Evolutionary conservation across 2,329 filamentous ascomycete species (phyloP), one percentile per base, ranked within the genome.

Genomic region (Ophioceras dolichostomum): DNA sequence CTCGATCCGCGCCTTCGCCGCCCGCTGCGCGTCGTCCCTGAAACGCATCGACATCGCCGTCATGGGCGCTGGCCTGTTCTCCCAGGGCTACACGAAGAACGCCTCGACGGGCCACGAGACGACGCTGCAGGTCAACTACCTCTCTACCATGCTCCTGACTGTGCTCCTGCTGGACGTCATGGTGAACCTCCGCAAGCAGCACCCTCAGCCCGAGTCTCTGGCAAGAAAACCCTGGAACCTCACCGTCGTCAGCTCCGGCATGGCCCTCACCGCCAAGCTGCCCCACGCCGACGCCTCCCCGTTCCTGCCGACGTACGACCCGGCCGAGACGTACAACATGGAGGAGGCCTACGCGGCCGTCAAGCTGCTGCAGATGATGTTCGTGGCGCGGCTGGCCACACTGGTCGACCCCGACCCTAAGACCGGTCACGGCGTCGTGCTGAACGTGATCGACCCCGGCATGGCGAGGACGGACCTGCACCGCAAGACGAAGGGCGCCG

Each of bases 91-190:
- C 33, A 22, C 5, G 1, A 9, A 17, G 10, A 24, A 27, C 4
- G n/a, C 33, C 20, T 12, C 6, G 2, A 63, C 59, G 0, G 17
- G 16, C 4, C 50, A 58, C 1, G 70, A 74, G 43, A 51, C 53
- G 21, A 61, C 55, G 3, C 47, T 74, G 30, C 68, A 67, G 0
- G 59, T 66, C 31, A 74, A 75, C 41, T 68, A 70, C n/a, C 55
- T 74, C 39, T 64, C 57, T 16, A 73, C 66, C 0, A 57, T 66
- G 7, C 49, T 74, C 1, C 52, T 75, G 1, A 58, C 57, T 0
- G 47, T 70, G 1, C 50, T 70, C 0, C 39, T 73, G 4, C 47
- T 73, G 0, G 68, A 67, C 0, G 59, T 62, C 22, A 50, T 73
- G 2, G 59, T 61, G 38, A 51, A 60, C 7, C 8, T 7, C 7